A percentile compares a stretch with the other conserved stretches of the same genome.
Evolutionary conservation across 495 filamentous ascomycete species (phyloP).

Genomic region (Tuber umbilicatum): DNA sequence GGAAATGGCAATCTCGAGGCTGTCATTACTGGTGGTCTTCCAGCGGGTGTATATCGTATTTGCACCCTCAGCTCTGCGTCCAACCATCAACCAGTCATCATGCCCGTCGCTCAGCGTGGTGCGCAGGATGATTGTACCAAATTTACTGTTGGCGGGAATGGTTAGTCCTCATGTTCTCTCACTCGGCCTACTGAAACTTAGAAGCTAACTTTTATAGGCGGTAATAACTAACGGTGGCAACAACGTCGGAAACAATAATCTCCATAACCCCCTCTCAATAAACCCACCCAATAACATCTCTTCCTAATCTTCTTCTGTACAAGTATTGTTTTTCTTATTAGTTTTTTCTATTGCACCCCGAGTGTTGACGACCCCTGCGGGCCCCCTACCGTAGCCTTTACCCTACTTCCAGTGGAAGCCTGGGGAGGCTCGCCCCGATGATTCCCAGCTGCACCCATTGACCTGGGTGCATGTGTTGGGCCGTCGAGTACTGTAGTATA

Average conservation of each 20-base stretch:
- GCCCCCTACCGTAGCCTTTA: not conserved
- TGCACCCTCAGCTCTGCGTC: conserved; percentile 61
- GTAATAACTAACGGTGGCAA: conserved; percentile 29
- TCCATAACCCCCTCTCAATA: not conserved
- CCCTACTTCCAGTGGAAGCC: not conserved
- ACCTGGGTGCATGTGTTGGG: not conserved
- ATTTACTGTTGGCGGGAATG: conserved; percentile 48
- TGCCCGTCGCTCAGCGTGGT: conserved; percentile 69
- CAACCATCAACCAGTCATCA: conserved; percentile 69
- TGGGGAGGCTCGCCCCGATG: not conserved
- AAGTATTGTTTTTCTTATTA: conserved; percentile 1
- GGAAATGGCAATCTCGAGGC: conserved; percentile 55
- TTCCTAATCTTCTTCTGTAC: not conserved
- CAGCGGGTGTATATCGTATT: conserved; percentile 58
- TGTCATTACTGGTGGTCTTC: conserved; percentile 55
- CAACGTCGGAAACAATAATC: conserved; percentile 16
- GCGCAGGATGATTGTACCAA: conserved; percentile 64
- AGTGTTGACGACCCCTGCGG: too few relatives aligned
- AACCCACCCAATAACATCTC: not conserved
- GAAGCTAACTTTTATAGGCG: conserved; percentile 24
- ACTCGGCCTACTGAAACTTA: not conserved
- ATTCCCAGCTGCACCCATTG: not conserved
- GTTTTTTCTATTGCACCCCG: too few relatives aligned
- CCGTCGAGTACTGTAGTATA: not conserved
- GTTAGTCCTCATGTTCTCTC: conserved; percentile 39